A percentile compares a stretch with the other conserved stretches of the same genome.
Conservation (phyloP, 2,329 filamentous ascomycete genomes). For the Epichloe sylvatica region DNA sequence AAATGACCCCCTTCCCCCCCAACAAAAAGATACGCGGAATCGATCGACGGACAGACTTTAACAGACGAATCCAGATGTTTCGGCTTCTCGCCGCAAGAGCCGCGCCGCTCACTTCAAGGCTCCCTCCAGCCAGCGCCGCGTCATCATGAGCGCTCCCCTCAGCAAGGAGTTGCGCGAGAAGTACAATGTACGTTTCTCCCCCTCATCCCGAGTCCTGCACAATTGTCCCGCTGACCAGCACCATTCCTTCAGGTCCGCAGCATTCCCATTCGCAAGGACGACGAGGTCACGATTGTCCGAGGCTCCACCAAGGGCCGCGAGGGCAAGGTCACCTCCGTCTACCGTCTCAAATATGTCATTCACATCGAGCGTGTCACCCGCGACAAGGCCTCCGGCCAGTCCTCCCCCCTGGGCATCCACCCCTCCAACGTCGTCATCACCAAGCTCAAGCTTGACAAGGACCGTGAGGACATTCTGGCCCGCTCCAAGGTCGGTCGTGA, state of each 20-base stretch:
- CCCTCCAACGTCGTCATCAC: constrained; percentile 96
- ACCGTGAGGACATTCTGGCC: constrained; percentile 78
- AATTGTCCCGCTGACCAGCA: background rate
- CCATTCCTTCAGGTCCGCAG: constrained; percentile 57
- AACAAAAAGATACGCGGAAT: background rate
- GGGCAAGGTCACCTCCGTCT: constrained; percentile 95
- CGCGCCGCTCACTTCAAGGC: constrained; percentile 97
- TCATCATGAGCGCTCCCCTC: constrained; percentile 92
- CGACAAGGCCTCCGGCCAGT: constrained; percentile 96
- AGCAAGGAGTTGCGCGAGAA: constrained; percentile 97
- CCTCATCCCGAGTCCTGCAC: background rate
- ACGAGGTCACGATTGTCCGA: constrained; percentile 86
- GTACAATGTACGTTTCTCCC: constrained; percentile 66
- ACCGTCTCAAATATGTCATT: constrained; percentile 95
- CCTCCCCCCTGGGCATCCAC: constrained; percentile 85
- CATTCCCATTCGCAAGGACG: constrained; percentile 95
- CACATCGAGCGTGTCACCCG: constrained; percentile 94
- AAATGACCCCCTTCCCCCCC: background rate
- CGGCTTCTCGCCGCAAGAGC: constrained; percentile 90
- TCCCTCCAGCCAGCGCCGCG: constrained; percentile 83
- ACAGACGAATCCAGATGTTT: constrained; percentile 34
- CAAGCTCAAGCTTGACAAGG: constrained; percentile 97
- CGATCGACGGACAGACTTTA: background rate
- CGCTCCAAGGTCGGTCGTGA: constrained; percentile 72
- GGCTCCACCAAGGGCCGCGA: constrained; percentile 94